These are phyloP conservation scores for Podila epicladia DNA, from an alignment of 192 early-diverging fungal genomes.

Conservation along the genomic window DNA sequence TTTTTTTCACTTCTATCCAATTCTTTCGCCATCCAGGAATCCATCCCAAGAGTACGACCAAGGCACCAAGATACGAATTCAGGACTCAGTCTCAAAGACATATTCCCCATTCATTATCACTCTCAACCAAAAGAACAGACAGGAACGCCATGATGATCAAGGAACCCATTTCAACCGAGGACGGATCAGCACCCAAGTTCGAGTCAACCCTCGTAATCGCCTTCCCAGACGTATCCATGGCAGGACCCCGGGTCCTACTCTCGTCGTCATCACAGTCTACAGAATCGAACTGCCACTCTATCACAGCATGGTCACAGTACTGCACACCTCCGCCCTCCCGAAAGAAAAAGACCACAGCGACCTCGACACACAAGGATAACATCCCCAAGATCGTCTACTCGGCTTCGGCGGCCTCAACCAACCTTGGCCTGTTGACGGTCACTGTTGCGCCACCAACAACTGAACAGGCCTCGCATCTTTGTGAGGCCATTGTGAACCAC, in stretches of 20 bases:
- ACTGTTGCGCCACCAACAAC: conserved; percentile 20
- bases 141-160: conserved; percentile 20
- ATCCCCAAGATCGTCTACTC: not conserved
- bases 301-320: conserved; percentile 30
- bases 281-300: not conserved
- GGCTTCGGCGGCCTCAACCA: not conserved
- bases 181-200: conserved; percentile 15
- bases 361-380: not conserved
- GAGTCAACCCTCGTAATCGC: conserved; percentile 37
- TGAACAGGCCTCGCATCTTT: conserved; percentile 29
- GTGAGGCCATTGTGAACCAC: conserved; percentile 39
- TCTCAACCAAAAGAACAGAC: not conserved
- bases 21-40: no score
- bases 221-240: conserved; percentile 36
- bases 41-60: no score
- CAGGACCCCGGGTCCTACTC: conserved; percentile 33
- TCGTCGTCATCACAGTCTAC: not conserved
- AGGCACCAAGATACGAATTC: no score
- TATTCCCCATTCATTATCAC: no score
- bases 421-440: conserved; percentile 20
- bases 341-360: not conserved
- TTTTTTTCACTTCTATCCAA: no score
- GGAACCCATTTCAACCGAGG: conserved; percentile 2
- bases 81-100: no score
- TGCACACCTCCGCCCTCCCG: conserved; percentile 3